These are phyloP conservation scores for Xylaria sp. DNA, from an alignment of 495 filamentous ascomycete species.

Conservation along the genomic window DNA sequence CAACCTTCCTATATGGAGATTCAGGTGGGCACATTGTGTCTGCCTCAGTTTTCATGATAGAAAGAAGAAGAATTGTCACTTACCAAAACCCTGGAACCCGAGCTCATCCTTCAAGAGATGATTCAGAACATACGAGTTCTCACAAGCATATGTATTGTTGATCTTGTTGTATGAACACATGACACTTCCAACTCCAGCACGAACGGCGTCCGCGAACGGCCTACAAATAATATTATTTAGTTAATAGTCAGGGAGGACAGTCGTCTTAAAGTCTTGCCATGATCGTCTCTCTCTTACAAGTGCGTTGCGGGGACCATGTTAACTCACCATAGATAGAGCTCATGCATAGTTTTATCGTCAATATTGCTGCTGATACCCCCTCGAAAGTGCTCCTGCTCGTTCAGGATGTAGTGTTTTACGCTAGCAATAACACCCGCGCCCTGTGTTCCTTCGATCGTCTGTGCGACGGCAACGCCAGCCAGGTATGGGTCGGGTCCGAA, in stretches of 20 bases:
- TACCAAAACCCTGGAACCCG: conserved; percentile 65
- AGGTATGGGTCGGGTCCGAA: conserved; percentile 71
- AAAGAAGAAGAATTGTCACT: conserved; percentile 41
- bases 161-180: conserved; percentile 72
- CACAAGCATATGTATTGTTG: conserved; percentile 50
- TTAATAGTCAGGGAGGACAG: background rate
- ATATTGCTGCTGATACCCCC: conserved; percentile 58
- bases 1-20: background rate
- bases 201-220: conserved; percentile 71
- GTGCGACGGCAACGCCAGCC: conserved; percentile 59
- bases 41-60: background rate
- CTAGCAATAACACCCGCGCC: conserved; percentile 63
- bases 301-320: background rate
- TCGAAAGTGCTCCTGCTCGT: conserved; percentile 53
- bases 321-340: conserved; percentile 67
- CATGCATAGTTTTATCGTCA: conserved; percentile 70
- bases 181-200: conserved; percentile 63
- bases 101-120: conserved; percentile 61
- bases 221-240: conserved; percentile 46
- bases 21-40: background rate
- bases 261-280: background rate
- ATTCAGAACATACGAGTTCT: conserved; percentile 56
- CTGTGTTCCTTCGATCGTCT: conserved; percentile 64
- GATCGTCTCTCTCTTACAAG: background rate
- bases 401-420: conserved; percentile 66